Percentiles rank a stretch among this genome's conserved stretches.
Evolutionary conservation across 225 moss, liverwort and hornwort genomes (phyloP).

Genomic region (Pseudisothecium myosuroides): DNA sequence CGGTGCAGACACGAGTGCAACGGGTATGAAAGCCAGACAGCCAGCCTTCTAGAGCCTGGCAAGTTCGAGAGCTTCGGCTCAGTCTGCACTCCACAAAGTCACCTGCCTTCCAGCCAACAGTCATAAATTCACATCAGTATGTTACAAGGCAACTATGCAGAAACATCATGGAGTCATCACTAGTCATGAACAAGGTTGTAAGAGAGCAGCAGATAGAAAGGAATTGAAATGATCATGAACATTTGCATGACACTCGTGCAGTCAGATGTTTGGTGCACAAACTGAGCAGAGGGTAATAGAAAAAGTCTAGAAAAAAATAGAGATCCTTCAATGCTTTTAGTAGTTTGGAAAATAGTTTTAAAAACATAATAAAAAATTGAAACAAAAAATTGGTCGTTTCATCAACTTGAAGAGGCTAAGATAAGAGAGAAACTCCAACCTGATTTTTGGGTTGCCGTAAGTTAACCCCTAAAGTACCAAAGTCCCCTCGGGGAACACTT

Average conservation of each 20-base stretch:
- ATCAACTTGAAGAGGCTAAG: background rate
- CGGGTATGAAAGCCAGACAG: no score
- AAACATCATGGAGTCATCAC: background rate
- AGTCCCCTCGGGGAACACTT: no score
- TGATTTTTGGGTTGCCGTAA: background rate
- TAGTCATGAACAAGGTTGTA: background rate
- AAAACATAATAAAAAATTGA: background rate
- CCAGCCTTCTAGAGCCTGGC: background rate
- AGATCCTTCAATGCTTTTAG: background rate
- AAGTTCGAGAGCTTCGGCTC: background rate
- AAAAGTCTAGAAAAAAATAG: no score
- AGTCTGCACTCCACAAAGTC: background rate
- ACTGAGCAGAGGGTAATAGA: background rate
- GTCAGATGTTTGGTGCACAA: constrained; percentile 6
- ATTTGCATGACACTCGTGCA: background rate
- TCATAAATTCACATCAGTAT: background rate
- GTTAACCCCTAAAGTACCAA: no score
- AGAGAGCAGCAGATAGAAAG: background rate
- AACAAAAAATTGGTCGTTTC: background rate
- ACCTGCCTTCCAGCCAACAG: background rate
- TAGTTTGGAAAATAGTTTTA: background rate
- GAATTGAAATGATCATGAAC: background rate
- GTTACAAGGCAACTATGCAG: background rate
- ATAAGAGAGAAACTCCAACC: background rate
- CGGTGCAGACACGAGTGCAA: background rate